Base-by-base conservation (phyloP, 1,284 basidiomycete genomes). In the Boletus semigastroideus region DNA sequence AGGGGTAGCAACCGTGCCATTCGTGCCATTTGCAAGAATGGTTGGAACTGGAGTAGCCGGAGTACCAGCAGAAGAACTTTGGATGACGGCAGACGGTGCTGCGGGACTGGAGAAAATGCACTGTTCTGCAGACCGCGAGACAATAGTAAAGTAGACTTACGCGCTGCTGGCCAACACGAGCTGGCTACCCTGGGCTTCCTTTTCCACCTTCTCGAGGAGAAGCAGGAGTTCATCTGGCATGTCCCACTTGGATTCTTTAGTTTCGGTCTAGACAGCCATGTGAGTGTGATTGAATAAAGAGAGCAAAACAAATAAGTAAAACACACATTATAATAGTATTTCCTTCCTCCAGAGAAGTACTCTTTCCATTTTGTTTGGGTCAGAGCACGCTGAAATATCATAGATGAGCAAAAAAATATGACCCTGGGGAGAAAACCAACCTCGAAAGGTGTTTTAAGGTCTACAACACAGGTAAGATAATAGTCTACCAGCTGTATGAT, bases 221-320 rank as follows among this genome's bases (percentile, higher is more conserved):
- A 90, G 77, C 20, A 87, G 72, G 27, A 97, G 80, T 63, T 96
- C 93, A 49, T 91, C 85, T 19, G 94, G 94, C 81, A 95, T 89
- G 56, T 94, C 90, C 94, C 94, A 98, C 77, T 94, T 93, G n/a
- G 91, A 93, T 66, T 91, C 87, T 59, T 91, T 92, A 17, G 82
- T 78, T 46, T 88, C 86, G 28, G 86, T 90, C 90, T 92, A 53
- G 3, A 48, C 6, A 38, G 20, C 37, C 42, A 34, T 27, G 34
- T 42, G 3, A 25, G 30, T 54, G 13, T 16, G 12, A 4, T 17
- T 14, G n/a, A 30, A 11, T 20, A 22, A 37, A 54, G 7, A 3
- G 44, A 22, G 17, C n/a, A n/a, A 37, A 34, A 46, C 9, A 17
- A 13, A 28, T 20, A 37, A 13, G 53, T 42, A 36, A 5, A 31